Base-by-base conservation (phyloP, 331 rosid genomes). In the Acacia pycnantha region DNA sequence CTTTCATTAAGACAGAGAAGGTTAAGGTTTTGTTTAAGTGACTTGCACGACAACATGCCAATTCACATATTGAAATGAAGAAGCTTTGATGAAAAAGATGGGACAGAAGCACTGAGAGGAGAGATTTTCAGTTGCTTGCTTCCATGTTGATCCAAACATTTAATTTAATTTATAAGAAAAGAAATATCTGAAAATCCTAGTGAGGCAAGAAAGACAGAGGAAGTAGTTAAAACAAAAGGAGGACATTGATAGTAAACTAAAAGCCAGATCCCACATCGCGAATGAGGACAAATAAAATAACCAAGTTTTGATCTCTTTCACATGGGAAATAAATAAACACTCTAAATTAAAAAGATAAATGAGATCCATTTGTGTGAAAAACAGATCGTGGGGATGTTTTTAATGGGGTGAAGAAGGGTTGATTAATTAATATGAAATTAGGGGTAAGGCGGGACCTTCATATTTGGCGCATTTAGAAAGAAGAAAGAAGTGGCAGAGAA, bases 1-100 rank as follows among this genome's bases (percentile, higher is more conserved):
- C 79, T 87, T 81, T 70, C 31, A 74, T 78, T 64, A 54, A 77
- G 84, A 76, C 33, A 65, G 11, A 84, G 67, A 79, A 84, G 82
- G 73, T 14, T 78, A 79, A 75, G 81, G 84, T 79, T 79, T 7
- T 21, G 8, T 58, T 13, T 79, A 81, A 76, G 83, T 84, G 86
- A 44, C 74, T 62, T 70, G 80, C 80, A 74, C 84, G 74, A 64
- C 27, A 83, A 62, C 71, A 71, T 76, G 78, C 86, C 70, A 58
- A 86, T 82, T 79, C 73, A 67, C 76, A 78, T 70, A 50, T 73
- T 83, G 75, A 43, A 43, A 43, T 10, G 12, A 73, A 81, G 79
- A 73, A 84, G 19, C 56, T 75, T 79, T 69, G 73, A 70, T 61
- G 72, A 70, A 82, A 82, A 71, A 64, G 76, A 82, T 87, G 79